Evolutionary conservation across 108 stramenopile species (phyloP), one percentile per base, ranked within the genome.

Genomic region (Poteriospumella lacustris): DNA sequence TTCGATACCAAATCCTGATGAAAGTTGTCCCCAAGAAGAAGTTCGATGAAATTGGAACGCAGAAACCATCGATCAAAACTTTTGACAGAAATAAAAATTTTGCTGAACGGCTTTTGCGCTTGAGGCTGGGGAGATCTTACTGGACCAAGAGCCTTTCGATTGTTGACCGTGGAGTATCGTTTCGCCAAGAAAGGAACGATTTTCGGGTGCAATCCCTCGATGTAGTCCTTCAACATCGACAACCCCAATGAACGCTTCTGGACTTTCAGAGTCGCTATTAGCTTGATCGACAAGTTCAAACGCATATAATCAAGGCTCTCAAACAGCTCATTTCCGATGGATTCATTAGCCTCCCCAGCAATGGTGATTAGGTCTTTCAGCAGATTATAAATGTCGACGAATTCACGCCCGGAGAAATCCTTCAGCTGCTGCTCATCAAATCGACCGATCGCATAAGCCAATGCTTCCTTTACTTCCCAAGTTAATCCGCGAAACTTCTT

Each of bases 1-100:
- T 73, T 73, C 5, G 70, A 15, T 5, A 33, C 33, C 43, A 73
- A 12, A 73, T 73, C 70, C 36, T 73, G 70, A 42, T 73, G 70
- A 29, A 73, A 38, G 5, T 24, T 33, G 33, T 73, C 70, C 12
- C 70, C 70, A 73, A 73, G 36, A 5, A 73, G 12, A 42, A 44
- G 9, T 3, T 73, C 70, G 36, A 73, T 19, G 26, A 73, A 33
- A 26, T 73, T 73, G 42, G 12, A 29, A 5, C 36, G n/a, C 36
- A 12, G 3, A 5, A 73, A 44, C 70, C 70, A 73, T 38, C 36
- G 5, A 52, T 44, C 70, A 5, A 73, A 42, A 28, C 36, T 52
- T 34, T 24, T 31, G 5, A 3, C 44, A 12, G 44, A 44, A 24
- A 73, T 39, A 15, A 73, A n/a, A 9, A 33, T 29, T 56, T 73